Base-by-base conservation (phyloP, 257 asterid species). In the Solanum paucissectum region DNA sequence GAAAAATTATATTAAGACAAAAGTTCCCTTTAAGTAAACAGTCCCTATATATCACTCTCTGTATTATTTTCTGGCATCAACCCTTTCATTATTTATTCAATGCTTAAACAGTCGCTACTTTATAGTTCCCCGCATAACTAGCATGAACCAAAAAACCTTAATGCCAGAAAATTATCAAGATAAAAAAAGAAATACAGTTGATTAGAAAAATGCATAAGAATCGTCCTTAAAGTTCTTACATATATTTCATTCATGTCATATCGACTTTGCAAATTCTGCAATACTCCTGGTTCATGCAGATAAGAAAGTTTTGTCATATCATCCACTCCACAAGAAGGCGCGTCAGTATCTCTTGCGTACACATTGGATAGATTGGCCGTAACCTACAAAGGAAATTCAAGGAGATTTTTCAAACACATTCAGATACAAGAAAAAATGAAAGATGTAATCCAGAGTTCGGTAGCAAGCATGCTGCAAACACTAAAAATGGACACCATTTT, bases 251-350 rank as follows among this genome's bases (percentile, higher is more conserved):
- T 93, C 79, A 91, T 90, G 90, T 93, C 94, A 87, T 93, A 96
- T 90, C 99, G 90, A 76, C 90, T 86, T 88, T 87, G 92, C 95
- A 96, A 86, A 89, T 96, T 96, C 91, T 94, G 92, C 87, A 96
- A 87, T 89, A 94, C 97, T 77, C 99, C 98, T 23, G 99, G 99
- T 90, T 96, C 99, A 85, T 95, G 99, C 92, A 96, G 92, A 90
- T 96, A 96, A 60, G 98, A 92, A 87, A 96, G 97, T 91, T 91
- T 96, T 89, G 98, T 96, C 98, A 96, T 96, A 87, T 96, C 99
- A 92, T 96, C 98, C 94, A 93, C 95, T 1, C 99, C 97, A 90
- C 90, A 83, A 12, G 91, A 74, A 77, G 96, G 95, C 73, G 97
- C 97, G 86, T 96, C 99, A 14, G 91, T 92, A 91, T 96, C 99